Conservation (phyloP, 805 yeast genomes). For the Kodamaea jinghongensis region DNA sequence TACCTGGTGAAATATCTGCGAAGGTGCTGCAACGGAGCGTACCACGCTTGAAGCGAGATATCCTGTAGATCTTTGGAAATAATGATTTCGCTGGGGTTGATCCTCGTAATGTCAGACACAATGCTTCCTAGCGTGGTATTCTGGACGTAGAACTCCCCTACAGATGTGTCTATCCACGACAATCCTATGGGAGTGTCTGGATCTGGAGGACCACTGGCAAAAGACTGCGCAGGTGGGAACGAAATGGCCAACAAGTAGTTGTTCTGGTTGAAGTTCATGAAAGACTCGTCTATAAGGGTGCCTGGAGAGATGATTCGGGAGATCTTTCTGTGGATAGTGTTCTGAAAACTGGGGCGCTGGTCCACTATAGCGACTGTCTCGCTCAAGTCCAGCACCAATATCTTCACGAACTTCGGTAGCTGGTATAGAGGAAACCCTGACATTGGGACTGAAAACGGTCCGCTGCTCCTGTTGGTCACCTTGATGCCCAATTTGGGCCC, state of each 20-base stretch:
- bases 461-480: conserved; percentile 55
- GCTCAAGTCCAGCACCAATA: conserved; percentile 67
- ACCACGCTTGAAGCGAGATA: conserved; percentile 46
- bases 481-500: conserved; percentile 72
- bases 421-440: conserved; percentile 86
- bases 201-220: conserved; percentile 29
- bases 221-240: conserved; percentile 48
- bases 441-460: conserved; percentile 57
- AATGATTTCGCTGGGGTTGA: conserved; percentile 78
- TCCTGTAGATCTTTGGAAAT: conserved; percentile 47
- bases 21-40: conserved; percentile 43
- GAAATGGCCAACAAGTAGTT: conserved; percentile 68
- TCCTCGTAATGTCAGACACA: conserved; percentile 69
- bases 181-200: conserved; percentile 57
- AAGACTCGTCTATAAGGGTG: conserved; percentile 82
- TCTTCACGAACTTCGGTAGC: conserved; percentile 67
- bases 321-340: conserved; percentile 60
- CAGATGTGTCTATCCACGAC: conserved; percentile 85
- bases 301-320: conserved; percentile 89
- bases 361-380: conserved; percentile 81
- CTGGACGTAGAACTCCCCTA: conserved; percentile 76
- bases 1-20: conserved; percentile 59
- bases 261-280: conserved; percentile 68
- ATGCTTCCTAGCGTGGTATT: conserved; percentile 58
- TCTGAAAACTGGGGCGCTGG: conserved; percentile 39